phyloP scores from a whole-genome alignment of 768 basidiomycete genomes.

The Termitomyces titanicus region DNA sequence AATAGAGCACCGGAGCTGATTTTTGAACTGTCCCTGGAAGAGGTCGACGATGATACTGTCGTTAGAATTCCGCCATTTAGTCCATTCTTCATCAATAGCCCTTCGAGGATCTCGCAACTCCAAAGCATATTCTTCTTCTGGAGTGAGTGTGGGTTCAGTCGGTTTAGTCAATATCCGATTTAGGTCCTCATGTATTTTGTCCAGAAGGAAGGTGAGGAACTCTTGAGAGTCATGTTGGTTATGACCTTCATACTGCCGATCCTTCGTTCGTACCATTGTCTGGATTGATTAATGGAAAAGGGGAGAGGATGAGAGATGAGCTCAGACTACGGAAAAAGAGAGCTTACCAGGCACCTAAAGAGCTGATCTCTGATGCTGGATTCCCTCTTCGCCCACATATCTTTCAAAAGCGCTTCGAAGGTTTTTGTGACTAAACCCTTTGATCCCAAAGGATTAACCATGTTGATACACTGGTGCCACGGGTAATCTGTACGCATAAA shows the following conservation, averaged over 20 bases:
- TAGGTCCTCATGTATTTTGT: conserved; percentile 87
- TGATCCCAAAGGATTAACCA: conserved; percentile 81
- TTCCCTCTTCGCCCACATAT: conserved; percentile 86
- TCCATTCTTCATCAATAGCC: conserved; percentile 92
- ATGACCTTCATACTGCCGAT: conserved; percentile 68
- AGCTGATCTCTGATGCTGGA: conserved; percentile 67
- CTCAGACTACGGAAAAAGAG: conserved; percentile 42
- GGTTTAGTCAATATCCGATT: conserved; percentile 80
- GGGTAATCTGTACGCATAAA: conserved; percentile 52
- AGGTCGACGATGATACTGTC: conserved; percentile 94
- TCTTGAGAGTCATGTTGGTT: conserved; percentile 99
- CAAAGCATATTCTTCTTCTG: conserved; percentile 83
- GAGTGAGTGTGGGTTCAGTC: conserved; percentile 49
- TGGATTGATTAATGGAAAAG: neutral
- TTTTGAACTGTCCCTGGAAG: conserved; percentile 97
- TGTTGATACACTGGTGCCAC: conserved; percentile 83
- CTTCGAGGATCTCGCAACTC: conserved; percentile 67
- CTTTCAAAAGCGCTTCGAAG: conserved; percentile 79
- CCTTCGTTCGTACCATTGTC: neutral
- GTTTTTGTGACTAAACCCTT: conserved; percentile 78
- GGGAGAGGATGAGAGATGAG: neutral
- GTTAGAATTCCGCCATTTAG: conserved; percentile 82
- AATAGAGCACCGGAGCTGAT: conserved; percentile 82
- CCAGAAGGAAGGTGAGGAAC: conserved; percentile 90
- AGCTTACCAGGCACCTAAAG: conserved; percentile 74